phyloP scores from a whole-genome alignment of 2,329 filamentous ascomycete genomes.

The Dactylella cylindrospora region DNA sequence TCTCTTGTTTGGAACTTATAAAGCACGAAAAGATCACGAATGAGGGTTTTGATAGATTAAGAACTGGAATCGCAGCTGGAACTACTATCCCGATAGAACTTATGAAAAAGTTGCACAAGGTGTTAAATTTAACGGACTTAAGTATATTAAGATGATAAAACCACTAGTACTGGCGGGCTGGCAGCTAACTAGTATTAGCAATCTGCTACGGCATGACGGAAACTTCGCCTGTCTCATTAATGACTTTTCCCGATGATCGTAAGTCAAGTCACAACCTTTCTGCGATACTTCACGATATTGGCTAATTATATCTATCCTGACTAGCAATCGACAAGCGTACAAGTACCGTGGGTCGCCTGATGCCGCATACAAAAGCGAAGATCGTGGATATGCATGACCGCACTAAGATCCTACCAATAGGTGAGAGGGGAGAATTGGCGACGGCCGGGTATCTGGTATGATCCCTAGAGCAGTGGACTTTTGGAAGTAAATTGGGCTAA shows the following conservation, averaged over 20 bases:
- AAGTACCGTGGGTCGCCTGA: conserved; percentile 72
- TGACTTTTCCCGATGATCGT: conserved; percentile 77
- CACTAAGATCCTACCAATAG: conserved; percentile 62
- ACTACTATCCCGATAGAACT: conserved; percentile 79
- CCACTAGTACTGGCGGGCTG: not conserved
- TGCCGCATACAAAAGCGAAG: conserved; percentile 82
- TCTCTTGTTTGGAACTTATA: conserved; percentile 79
- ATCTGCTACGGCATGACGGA: conserved; percentile 98
- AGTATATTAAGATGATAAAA: no score
- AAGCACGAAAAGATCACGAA: conserved; percentile 56
- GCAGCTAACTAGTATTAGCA: conserved; percentile 54
- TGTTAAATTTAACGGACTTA: conserved; percentile 74
- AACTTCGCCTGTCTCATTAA: conserved; percentile 71
- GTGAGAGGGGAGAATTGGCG: conserved; percentile 75
- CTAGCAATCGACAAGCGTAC: conserved; percentile 62
- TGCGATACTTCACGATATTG: conserved; percentile 74
- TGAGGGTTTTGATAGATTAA: conserved; percentile 65
- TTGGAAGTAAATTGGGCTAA: no score
- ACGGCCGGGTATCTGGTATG: conserved; percentile 84
- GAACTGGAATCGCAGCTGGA: conserved; percentile 90
- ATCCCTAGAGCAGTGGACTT: no score
- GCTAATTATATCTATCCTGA: conserved; percentile 22
- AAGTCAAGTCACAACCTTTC: conserved; percentile 76
- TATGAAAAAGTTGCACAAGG: conserved; percentile 72
- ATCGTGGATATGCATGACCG: conserved; percentile 71